Evolutionary conservation across 371 early-diverging fungal species (phyloP).

Genomic region (Blastocladiella emersonii): DNA sequence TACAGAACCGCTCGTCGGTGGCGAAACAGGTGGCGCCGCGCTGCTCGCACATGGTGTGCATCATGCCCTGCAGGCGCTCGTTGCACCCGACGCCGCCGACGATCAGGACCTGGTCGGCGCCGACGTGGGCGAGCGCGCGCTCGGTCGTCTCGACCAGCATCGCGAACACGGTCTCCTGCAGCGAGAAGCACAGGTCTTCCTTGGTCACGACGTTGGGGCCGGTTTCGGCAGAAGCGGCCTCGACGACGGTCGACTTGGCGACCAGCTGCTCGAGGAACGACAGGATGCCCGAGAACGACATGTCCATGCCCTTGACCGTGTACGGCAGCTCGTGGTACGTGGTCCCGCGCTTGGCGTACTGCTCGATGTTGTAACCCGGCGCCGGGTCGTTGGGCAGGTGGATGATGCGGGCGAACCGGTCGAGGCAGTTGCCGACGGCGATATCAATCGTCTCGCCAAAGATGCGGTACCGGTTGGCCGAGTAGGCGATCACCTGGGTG

Average conservation of each 20-base stretch:
- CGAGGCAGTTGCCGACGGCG: constrained; percentile 98
- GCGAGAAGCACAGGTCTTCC: constrained; percentile 91
- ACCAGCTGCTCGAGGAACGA: constrained; percentile 64
- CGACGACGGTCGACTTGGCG: constrained; percentile 42
- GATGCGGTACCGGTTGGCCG: constrained; percentile 82
- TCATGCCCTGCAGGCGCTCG: constrained; percentile 94
- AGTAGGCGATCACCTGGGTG: constrained; percentile 98
- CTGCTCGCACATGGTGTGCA: constrained; percentile 87
- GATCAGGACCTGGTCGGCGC: constrained; percentile 82
- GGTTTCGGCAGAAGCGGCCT: constrained; percentile 27
- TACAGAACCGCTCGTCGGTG: constrained; percentile 97
- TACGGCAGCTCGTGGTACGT: constrained; percentile 89
- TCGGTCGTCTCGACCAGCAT: constrained; percentile 99
- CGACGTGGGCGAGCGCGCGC: constrained; percentile 98
- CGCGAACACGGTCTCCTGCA: constrained; percentile 98
- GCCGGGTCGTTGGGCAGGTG: constrained; percentile 92
- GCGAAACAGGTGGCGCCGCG: constrained; percentile 84
- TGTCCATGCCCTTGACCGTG: constrained; percentile 99
- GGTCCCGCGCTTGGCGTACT: constrained; percentile 79
- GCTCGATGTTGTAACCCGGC: constrained; percentile 98
- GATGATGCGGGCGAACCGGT: constrained; percentile 92
- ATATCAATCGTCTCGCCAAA: constrained; percentile 99
- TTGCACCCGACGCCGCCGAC: constrained; percentile 99
- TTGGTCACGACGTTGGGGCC: constrained; percentile 33
- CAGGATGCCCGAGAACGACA: constrained; percentile 97